Evolutionary conservation across 805 yeast genomes (phyloP).

Genomic region (Candida stauntonica): DNA sequence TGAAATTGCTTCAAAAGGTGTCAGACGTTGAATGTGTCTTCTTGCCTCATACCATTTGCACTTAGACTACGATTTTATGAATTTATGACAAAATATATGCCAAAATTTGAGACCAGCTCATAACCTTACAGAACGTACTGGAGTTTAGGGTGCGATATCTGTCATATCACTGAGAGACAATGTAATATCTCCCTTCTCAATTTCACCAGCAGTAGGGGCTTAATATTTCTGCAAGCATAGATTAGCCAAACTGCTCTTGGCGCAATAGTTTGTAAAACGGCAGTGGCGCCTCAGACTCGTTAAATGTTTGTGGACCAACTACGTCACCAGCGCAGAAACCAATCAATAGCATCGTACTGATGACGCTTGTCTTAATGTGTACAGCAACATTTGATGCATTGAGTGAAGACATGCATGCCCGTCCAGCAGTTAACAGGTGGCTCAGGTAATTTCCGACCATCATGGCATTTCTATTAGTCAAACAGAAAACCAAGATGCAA

Average conservation of each 20-base stretch:
- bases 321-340: neutral
- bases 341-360: neutral
- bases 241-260: neutral
- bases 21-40: too few relatives aligned
- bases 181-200: constrained; percentile 1
- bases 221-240: neutral
- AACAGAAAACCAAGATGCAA: constrained; percentile 11
- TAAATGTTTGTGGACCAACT: neutral
- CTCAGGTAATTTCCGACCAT: neutral
- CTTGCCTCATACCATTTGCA: too few relatives aligned
- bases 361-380: neutral
- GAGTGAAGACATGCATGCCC: neutral
- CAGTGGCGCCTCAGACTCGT: neutral
- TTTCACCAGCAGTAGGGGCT: neutral
- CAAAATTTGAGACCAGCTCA: too few relatives aligned
- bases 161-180: constrained; percentile 38
- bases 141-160: constrained; percentile 31
- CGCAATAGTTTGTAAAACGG: neutral
- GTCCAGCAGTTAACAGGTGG: neutral
- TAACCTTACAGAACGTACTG: constrained; percentile 27
- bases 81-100: too few relatives aligned
- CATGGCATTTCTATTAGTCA: neutral
- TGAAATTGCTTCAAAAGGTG: too few relatives aligned
- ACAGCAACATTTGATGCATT: neutral
- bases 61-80: too few relatives aligned